Conservation (phyloP, 2,329 filamentous ascomycete genomes). For the Talaromyces amestolkiae region DNA sequence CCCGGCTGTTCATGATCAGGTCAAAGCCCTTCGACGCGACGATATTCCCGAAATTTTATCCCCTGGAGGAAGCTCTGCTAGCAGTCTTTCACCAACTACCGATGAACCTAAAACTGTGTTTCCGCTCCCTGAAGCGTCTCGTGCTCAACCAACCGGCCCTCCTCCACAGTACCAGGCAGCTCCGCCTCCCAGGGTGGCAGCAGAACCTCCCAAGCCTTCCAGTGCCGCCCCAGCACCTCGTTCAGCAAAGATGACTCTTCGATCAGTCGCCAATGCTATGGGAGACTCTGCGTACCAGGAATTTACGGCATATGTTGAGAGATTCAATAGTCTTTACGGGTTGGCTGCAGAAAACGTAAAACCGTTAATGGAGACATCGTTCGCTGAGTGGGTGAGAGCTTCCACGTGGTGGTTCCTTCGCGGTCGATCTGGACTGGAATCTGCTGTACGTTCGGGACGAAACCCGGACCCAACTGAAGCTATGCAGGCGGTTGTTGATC, state of each 20-base stretch:
- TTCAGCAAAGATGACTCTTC: constrained; percentile 34
- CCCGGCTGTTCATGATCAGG: constrained; percentile 22
- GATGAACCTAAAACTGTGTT: constrained; percentile 6
- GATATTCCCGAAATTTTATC: constrained; percentile 25
- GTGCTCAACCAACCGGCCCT: background rate
- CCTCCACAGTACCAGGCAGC: constrained; percentile 6
- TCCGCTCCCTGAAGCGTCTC: constrained; percentile 10
- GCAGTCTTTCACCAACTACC: constrained; percentile 15
- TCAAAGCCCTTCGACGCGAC: constrained; percentile 28
- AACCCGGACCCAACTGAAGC: constrained; percentile 25
- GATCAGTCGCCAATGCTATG: constrained; percentile 43
- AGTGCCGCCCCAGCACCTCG: constrained; percentile 17
- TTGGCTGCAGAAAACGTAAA: constrained; percentile 72
- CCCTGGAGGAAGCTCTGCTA: constrained; percentile 22
- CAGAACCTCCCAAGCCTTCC: constrained; percentile 4
- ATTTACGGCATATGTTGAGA: constrained; percentile 68
- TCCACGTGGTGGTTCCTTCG: constrained; percentile 88
- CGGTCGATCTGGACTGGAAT: constrained; percentile 73
- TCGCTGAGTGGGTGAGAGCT: constrained; percentile 68
- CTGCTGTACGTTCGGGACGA: constrained; percentile 62
- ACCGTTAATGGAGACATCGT: constrained; percentile 61
- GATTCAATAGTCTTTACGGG: constrained; percentile 73
- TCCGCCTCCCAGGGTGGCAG: background rate
- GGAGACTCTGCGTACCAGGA: constrained; percentile 65
- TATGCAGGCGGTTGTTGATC: constrained; percentile 78